A percentile compares a stretch with the other conserved stretches of the same genome.
phyloP scores from a whole-genome alignment of 1,139 yeast species.

The Kurtzmaniella quercitrusa region DNA sequence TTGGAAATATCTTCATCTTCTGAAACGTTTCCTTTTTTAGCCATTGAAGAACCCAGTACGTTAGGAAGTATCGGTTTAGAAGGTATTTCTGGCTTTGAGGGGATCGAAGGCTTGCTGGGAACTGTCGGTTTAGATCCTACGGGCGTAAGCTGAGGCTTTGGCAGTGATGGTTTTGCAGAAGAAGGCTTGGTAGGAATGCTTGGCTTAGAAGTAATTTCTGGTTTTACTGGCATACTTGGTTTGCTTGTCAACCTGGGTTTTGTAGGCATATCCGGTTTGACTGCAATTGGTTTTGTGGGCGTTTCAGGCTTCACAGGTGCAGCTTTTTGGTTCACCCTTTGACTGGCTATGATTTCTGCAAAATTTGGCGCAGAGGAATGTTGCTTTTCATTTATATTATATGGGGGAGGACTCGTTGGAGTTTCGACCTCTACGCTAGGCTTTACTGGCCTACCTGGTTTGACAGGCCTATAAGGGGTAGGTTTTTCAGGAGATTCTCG shows the following conservation, averaged over 20 bases:
- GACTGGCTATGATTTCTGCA: constrained; percentile 8
- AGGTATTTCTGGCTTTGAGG: constrained; percentile 12
- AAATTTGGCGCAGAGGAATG: constrained; percentile 4
- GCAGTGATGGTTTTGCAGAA: constrained; percentile 8
- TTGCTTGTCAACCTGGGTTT: constrained; percentile 17
- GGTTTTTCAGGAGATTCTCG: constrained; percentile 3
- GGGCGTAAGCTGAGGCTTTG: constrained; percentile 13
- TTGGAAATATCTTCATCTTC: background rate
- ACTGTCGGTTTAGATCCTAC: constrained; percentile 10
- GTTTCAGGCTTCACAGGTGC: constrained; percentile 1
- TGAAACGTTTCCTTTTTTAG: background rate
- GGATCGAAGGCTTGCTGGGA: constrained; percentile 15
- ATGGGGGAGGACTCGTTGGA: background rate
- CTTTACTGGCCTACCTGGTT: background rate
- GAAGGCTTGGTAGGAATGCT: constrained; percentile 6
- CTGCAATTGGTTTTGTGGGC: constrained; percentile 6
- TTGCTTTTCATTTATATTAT: background rate
- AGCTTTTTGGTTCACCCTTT: background rate
- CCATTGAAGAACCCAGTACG: background rate
- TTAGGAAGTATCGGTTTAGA: background rate
- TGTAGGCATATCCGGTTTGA: constrained; percentile 6
- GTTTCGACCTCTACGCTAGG: background rate
- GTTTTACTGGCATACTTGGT: constrained; percentile 34
- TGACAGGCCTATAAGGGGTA: constrained; percentile 6
- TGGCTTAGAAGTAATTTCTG: constrained; percentile 7